phyloP scores from a whole-genome alignment of 1,284 basidiomycete genomes.

The Rhodotorula sp. region DNA sequence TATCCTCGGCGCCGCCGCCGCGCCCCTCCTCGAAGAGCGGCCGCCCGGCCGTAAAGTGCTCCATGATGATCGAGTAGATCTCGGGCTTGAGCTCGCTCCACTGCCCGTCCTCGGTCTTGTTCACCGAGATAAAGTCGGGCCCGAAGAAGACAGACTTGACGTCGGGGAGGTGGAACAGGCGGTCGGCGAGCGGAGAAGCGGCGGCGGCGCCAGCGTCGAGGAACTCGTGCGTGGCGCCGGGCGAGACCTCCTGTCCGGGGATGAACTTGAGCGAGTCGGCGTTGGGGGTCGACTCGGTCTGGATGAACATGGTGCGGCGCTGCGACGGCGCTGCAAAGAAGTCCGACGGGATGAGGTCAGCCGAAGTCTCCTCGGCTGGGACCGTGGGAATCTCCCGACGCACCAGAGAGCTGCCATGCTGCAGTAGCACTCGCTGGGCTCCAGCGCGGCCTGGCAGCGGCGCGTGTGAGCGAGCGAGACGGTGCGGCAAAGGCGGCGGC shows the following conservation, averaged over 20 bases:
- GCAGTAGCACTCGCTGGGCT: accelerated
- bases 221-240: constrained; percentile 82
- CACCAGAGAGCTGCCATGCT: constrained; percentile 11
- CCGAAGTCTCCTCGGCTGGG: not conserved
- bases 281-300: constrained; percentile 96
- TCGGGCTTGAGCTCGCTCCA: constrained; percentile 98
- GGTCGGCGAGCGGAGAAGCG: constrained; percentile 84
- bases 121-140: constrained; percentile 96
- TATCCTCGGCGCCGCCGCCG: constrained; percentile 85
- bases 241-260: constrained; percentile 86
- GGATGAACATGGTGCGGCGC: constrained; percentile 71
- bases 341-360: constrained; percentile 16
- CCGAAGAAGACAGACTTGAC: constrained; percentile 89
- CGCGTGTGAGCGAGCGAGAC: not conserved
- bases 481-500: not conserved
- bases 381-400: not conserved
- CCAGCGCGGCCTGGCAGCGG: not conserved
- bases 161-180: constrained; percentile 90
- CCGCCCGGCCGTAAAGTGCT: constrained; percentile 88
- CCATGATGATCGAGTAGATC: constrained; percentile 96
- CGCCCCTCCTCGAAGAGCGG: constrained; percentile 68
- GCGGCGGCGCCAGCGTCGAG: constrained; percentile 82
- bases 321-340: not conserved
- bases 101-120: constrained; percentile 79
- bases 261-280: constrained; percentile 98